Conservation (phyloP, 352 stramenopile species). For the Pythium myriotylum region DNA sequence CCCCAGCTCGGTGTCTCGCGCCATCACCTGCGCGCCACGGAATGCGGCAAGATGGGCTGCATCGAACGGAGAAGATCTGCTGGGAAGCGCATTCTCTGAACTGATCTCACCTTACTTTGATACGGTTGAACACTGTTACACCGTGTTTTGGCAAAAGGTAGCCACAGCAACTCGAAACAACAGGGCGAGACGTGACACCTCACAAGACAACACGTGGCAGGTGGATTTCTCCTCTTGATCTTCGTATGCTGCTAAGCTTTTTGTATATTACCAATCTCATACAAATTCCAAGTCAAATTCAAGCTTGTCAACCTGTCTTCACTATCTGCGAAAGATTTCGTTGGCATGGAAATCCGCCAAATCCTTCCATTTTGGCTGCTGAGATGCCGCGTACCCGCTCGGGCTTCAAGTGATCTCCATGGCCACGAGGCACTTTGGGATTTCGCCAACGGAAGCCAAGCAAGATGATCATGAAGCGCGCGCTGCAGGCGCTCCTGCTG, state of each 20-base stretch:
- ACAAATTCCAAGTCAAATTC: conserved; percentile 9
- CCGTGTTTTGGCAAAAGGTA: background rate
- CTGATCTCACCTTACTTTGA: too few species aligned
- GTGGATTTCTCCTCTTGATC: conserved; percentile 2
- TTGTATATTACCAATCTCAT: background rate
- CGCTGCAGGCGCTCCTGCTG: conserved; percentile 45
- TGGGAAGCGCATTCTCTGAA: too few species aligned
- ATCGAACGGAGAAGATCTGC: too few species aligned
- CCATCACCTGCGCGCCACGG: too few species aligned
- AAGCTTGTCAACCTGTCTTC: background rate
- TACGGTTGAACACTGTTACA: too few species aligned
- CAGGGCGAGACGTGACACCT: conserved; percentile 14
- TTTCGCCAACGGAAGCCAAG: conserved; percentile 22
- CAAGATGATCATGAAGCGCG: conserved; percentile 70
- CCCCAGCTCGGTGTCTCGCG: too few species aligned
- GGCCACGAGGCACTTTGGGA: conserved; percentile 28
- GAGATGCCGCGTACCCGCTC: conserved; percentile 8
- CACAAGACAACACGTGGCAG: conserved; percentile 31
- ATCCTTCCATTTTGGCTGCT: conserved; percentile 57
- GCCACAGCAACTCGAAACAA: conserved; percentile 2
- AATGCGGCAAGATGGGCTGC: too few species aligned
- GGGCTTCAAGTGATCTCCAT: conserved; percentile 6
- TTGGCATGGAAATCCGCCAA: background rate
- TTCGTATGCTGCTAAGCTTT: conserved; percentile 26
- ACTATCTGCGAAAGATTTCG: conserved; percentile 4